phyloP scores from a whole-genome alignment of 192 early-diverging fungal species.

The Coemansia sp. region DNA sequence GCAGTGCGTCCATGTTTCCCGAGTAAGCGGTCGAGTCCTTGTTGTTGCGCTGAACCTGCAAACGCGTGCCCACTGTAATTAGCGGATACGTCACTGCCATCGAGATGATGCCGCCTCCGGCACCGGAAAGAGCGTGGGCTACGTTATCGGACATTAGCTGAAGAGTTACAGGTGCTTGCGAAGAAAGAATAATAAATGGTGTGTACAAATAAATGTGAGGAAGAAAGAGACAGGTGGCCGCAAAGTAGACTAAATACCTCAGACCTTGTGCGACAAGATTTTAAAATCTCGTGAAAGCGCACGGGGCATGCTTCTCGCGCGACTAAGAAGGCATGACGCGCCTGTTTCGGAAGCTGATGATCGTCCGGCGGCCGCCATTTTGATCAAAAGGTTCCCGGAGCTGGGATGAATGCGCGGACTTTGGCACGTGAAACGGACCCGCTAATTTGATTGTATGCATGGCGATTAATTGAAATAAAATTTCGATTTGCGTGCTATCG shows the following conservation, averaged over 20 bases:
- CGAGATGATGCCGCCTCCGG: conserved; percentile 84
- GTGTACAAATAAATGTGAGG: conserved; percentile 4
- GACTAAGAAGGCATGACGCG: background rate
- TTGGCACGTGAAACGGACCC: conserved; percentile 12
- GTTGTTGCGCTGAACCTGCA: conserved; percentile 74
- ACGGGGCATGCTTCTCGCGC: conserved; percentile 3
- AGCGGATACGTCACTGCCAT: conserved; percentile 95
- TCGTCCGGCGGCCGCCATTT: background rate
- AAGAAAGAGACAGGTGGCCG: background rate
- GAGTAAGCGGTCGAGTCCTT: conserved; percentile 62
- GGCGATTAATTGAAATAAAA: background rate
- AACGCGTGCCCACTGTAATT: conserved; percentile 74
- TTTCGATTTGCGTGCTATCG: background rate
- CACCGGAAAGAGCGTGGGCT: conserved; percentile 77
- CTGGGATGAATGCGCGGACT: background rate
- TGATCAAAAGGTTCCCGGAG: background rate
- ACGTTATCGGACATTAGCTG: conserved; percentile 73
- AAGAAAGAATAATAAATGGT: background rate
- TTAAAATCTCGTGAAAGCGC: conserved; percentile 7
- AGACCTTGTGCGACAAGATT: background rate
- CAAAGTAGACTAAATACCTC: conserved; percentile 1
- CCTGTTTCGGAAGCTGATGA: background rate
- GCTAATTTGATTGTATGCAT: background rate
- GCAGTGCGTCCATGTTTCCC: conserved; percentile 68
- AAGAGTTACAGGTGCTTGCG: background rate